Evolutionary conservation across 202 grass and related monocot species (phyloP).

Genomic region (Digitaria exilis): DNA sequence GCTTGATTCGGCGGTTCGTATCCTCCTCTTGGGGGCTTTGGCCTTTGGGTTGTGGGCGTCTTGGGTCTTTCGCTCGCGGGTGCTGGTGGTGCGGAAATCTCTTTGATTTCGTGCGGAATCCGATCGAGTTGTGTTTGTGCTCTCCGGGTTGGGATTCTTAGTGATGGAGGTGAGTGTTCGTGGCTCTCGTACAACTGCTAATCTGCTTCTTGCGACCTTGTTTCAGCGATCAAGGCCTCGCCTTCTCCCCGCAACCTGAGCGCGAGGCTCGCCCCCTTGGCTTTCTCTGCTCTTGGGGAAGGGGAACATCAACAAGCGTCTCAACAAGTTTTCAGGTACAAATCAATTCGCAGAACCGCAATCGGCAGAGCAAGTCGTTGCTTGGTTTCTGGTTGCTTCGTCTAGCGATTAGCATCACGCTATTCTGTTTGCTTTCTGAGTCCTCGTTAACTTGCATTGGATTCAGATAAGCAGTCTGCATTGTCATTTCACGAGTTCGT

Average conservation of each 20-base stretch:
- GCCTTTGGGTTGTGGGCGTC: no score
- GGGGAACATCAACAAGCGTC: neutral
- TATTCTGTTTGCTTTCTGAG: neutral
- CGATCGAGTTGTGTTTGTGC: neutral
- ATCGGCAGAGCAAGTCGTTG: neutral
- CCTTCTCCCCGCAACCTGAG: neutral
- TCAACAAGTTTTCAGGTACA: neutral
- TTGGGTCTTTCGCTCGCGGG: neutral
- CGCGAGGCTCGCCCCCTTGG: neutral
- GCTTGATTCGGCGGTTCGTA: neutral
- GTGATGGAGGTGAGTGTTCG: neutral
- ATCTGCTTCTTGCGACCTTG: neutral
- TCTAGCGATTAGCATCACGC: neutral
- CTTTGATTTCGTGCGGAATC: neutral
- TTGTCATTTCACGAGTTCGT: neutral
- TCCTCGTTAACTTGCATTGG: neutral
- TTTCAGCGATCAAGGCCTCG: slow-evolving; percentile 1
- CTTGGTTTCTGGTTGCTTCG: neutral
- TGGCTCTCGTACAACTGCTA: neutral
- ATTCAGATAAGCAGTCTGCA: neutral
- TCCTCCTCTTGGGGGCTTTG: neutral
- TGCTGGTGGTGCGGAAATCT: neutral
- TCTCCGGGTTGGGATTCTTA: neutral
- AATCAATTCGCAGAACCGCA: neutral
- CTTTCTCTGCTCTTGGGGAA: neutral